Conservation (phyloP, 108 stramenopile genomes). For the Skeletonema tropicum region DNA sequence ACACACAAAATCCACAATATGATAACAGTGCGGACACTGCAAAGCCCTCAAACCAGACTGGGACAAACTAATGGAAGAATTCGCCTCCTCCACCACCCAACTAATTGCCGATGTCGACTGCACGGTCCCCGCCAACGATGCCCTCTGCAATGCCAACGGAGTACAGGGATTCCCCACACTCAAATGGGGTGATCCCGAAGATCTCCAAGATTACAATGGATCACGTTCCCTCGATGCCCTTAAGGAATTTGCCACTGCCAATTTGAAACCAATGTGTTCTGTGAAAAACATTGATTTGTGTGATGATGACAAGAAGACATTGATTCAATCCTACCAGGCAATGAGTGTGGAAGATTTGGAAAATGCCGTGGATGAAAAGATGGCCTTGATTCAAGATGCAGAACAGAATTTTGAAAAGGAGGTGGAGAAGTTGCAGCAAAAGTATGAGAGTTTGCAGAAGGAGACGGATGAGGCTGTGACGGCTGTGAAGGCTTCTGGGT, state of each 20-base stretch:
- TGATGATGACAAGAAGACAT: constrained; percentile 62
- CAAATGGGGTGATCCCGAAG: constrained; percentile 69
- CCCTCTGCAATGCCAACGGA: constrained; percentile 70
- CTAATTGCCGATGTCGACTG: constrained; percentile 91
- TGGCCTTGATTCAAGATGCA: constrained; percentile 57
- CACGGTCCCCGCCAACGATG: constrained; percentile 64
- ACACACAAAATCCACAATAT: too few relatives aligned
- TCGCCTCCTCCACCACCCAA: constrained; percentile 41
- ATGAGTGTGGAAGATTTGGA: constrained; percentile 58
- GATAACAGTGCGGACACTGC: constrained; percentile 53
- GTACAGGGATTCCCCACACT: constrained; percentile 85
- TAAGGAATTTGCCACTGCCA: constrained; percentile 67
- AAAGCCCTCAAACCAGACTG: constrained; percentile 55
- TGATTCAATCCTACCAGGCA: constrained; percentile 52
- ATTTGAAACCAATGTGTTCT: constrained; percentile 68
- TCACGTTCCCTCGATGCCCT: constrained; percentile 66
- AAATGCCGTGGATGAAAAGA: constrained; percentile 52
- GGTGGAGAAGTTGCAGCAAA: constrained; percentile 68
- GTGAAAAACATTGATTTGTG: constrained; percentile 64
- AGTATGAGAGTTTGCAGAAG: constrained; percentile 58
- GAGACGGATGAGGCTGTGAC: constrained; percentile 70
- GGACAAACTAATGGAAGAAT: constrained; percentile 77
- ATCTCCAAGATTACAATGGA: constrained; percentile 79
- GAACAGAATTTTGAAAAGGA: constrained; percentile 61
- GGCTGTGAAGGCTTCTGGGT: constrained; percentile 75